These are phyloP conservation scores for Elsinoe ampelina DNA, from an alignment of 2,329 filamentous ascomycete genomes.

Conservation along the genomic window DNA sequence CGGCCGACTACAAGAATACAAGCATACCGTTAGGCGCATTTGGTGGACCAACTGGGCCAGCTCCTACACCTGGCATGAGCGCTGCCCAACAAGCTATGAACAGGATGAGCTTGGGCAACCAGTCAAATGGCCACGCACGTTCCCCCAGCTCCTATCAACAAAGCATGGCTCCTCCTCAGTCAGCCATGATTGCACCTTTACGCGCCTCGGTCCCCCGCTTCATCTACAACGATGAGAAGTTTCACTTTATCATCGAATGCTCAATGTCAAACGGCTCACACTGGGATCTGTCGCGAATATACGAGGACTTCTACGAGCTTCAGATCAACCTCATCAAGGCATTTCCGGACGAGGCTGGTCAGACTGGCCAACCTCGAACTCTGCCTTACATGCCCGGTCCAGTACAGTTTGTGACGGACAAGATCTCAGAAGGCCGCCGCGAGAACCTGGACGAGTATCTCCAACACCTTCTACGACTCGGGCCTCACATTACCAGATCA, in stretches of 20 bases:
- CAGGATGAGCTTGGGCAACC: constrained; percentile 64
- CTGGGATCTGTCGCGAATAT: constrained; percentile 90
- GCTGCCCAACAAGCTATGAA: constrained; percentile 51
- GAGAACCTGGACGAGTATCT: constrained; percentile 94
- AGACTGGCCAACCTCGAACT: constrained; percentile 63
- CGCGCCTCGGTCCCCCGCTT: constrained; percentile 82
- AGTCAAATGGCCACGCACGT: constrained; percentile 25
- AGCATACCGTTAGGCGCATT: constrained; percentile 94
- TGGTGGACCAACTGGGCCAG: constrained; percentile 15
- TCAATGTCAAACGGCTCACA: constrained; percentile 80
- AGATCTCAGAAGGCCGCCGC: constrained; percentile 84
- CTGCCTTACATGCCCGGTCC: constrained; percentile 97
- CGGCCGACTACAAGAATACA: constrained; percentile 97
- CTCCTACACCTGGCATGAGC: neutral
- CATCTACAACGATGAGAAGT: constrained; percentile 94
- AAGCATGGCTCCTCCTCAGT: constrained; percentile 22
- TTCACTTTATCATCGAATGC: constrained; percentile 96
- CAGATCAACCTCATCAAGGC: constrained; percentile 88
- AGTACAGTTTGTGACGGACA: constrained; percentile 95
- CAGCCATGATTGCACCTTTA: constrained; percentile 57
- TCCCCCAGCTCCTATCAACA: constrained; percentile 27
- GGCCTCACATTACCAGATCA: constrained; percentile 73
- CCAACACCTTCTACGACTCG: constrained; percentile 77
- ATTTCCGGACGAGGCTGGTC: constrained; percentile 87
- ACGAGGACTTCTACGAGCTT: constrained; percentile 98